Percentiles rank a stretch among this genome's conserved stretches.
Evolutionary conservation across 805 yeast species (phyloP).

Genomic region (Novakomyces olei): DNA sequence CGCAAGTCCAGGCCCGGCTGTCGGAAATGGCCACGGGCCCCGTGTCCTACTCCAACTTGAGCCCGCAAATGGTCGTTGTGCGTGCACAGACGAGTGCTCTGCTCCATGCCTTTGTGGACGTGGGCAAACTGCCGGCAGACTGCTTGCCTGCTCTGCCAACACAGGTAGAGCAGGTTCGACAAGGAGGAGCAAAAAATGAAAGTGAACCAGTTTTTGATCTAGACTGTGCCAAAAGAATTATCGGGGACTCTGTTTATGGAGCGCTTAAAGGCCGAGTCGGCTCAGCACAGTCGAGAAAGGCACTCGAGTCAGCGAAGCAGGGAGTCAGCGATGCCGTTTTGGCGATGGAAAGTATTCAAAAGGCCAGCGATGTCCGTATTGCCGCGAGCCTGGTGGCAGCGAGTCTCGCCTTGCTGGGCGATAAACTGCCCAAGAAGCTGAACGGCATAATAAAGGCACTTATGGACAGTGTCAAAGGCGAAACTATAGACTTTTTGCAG

Average conservation of each 20-base stretch:
- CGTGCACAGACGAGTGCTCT: constrained; percentile 74
- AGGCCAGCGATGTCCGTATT: constrained; percentile 28
- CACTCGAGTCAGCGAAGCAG: constrained; percentile 57
- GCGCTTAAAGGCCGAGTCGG: too few species aligned
- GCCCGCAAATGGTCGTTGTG: constrained; percentile 63
- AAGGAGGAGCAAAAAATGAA: too few species aligned
- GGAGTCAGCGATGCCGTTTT: constrained; percentile 43
- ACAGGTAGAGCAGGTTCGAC: too few species aligned
- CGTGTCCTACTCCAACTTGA: constrained; percentile 57
- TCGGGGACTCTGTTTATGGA: too few species aligned
- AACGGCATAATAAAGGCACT: constrained; percentile 73
- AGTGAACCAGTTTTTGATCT: too few species aligned
- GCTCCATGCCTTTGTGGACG: constrained; percentile 52
- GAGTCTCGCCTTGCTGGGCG: constrained; percentile 30
- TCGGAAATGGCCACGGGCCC: constrained; percentile 5
- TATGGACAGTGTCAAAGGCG: constrained; percentile 79
- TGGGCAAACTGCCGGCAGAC: constrained; percentile 46
- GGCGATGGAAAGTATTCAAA: constrained; percentile 36
- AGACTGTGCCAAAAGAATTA: too few species aligned
- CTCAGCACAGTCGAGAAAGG: too few species aligned
- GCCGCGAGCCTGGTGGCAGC: constrained; percentile 63
- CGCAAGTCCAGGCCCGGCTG: constrained; percentile 4
- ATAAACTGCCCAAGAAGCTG: constrained; percentile 52
- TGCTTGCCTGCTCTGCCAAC: too few species aligned
- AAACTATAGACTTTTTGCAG: constrained; percentile 45